Evolutionary conservation across 306 rosid species (phyloP).

Genomic region (Carpinus viminea): DNA sequence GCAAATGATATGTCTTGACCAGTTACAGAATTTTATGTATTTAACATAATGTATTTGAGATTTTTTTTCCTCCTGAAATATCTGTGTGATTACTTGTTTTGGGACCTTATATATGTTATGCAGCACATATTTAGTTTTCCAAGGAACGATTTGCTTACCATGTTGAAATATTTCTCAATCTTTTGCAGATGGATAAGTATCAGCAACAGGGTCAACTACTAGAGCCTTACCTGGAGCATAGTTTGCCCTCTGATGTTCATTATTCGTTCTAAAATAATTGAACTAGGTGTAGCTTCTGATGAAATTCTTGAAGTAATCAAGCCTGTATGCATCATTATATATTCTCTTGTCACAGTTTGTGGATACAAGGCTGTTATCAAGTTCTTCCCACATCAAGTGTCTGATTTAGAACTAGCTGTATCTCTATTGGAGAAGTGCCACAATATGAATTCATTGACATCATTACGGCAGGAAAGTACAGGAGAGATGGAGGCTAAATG

Average conservation of each 20-base stretch:
- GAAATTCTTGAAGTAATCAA: constrained; percentile 69
- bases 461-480: constrained; percentile 78
- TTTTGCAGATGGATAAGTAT: constrained; percentile 86
- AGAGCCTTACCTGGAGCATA: constrained; percentile 89
- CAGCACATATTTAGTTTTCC: background rate
- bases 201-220: constrained; percentile 93
- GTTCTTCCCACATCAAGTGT: constrained; percentile 95
- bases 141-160: background rate
- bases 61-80: background rate
- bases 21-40: background rate
- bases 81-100: background rate
- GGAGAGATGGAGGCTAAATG: constrained; percentile 95
- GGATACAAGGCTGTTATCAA: constrained; percentile 87
- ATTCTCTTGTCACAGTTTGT: constrained; percentile 76
- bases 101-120: background rate
- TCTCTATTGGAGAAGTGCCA: constrained; percentile 83
- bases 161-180: constrained; percentile 14
- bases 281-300: constrained; percentile 58
- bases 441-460: constrained; percentile 48
- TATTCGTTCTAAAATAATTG: constrained; percentile 65
- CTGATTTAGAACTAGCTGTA: constrained; percentile 93
- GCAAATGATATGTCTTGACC: background rate
- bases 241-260: constrained; percentile 80
- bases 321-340: constrained; percentile 78
- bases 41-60: background rate